Base-by-base conservation (phyloP, 345 rosid genomes). In the Eucalyptus erythrocorys region DNA sequence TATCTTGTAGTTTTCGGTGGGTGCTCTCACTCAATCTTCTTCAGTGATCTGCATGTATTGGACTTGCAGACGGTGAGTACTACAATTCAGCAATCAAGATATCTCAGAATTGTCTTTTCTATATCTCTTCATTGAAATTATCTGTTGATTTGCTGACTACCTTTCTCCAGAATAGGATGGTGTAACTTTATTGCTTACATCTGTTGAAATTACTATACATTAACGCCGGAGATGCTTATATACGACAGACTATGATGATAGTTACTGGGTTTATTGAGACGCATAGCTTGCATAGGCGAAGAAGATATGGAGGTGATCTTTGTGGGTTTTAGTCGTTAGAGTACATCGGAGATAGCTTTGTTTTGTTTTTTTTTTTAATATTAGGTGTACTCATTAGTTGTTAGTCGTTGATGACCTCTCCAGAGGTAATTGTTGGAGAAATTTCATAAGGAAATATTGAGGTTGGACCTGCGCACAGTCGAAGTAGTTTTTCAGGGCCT, bases 1-100 rank as follows among this genome's bases (percentile, higher is more conserved):
- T 98, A 98, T 93, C 98, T 98, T 90, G 61, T 98, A 86, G 91
- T 98, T 87, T 98, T 98, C 88, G 98, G 99, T 81, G 99, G 99
- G 79, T 97, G 99, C 91, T 98, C 99, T 86, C 98, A 98, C 93
- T 98, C 99, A 4, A 87, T 96, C 87, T 98, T 98, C 93, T 98
- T 94, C 92, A 94, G 59, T 90, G 99, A 98, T 94, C 99, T 98
- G 88, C 97, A 97, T 90, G 94, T 98, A 88, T 93, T 98, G 85
- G 99, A 98, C 93, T 93, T 98, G 94, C 96, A 93, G 91, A 93
- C 95, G 12, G 99, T 97, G 92, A 93, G 99, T 88, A 82, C 57
- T 80, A 82, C 13, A 37, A 21, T 37, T 76, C 47, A 37, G 82
- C 22, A 76, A 76, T 76, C 45, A 37, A 19, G 19, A 76, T 43